A percentile compares a stretch with the other conserved stretches of the same genome.
Evolutionary conservation across 495 filamentous ascomycete genomes (phyloP).

Genomic region (Lineolata rhizophorae): DNA sequence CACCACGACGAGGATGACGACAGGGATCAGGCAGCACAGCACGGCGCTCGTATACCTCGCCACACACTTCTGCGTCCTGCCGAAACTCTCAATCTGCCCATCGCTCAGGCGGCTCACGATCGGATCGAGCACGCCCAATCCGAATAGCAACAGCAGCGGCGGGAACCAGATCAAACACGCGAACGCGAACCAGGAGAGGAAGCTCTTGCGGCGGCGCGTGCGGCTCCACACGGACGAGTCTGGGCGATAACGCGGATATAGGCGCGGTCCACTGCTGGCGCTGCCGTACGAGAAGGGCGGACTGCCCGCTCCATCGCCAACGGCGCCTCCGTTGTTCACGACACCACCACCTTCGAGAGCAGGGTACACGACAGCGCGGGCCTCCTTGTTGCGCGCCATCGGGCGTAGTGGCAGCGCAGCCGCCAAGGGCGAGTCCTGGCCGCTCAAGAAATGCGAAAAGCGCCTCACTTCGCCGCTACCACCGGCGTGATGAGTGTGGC

Average conservation of each 20-base stretch:
- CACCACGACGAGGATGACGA: not conserved
- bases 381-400: not conserved
- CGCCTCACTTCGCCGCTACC: too few relatives aligned
- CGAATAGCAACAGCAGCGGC: not conserved
- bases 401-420: too few relatives aligned
- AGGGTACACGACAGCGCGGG: not conserved
- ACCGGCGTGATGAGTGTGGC: too few relatives aligned
- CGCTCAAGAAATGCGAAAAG: too few relatives aligned
- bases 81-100: not conserved
- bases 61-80: not conserved
- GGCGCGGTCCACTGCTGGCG: not conserved
- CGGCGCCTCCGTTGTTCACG: not conserved
- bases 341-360: not conserved
- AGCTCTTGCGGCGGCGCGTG: not conserved
- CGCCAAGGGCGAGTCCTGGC: too few relatives aligned
- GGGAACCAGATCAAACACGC: not conserved
- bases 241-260: not conserved
- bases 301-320: not conserved
- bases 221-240: not conserved
- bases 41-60: not conserved
- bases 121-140: not conserved
- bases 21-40: not conserved
- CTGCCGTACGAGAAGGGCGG: not conserved
- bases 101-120: not conserved
- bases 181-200: not conserved